phyloP scores from a whole-genome alignment of 768 basidiomycete genomes.

The Trametes elegans region DNA sequence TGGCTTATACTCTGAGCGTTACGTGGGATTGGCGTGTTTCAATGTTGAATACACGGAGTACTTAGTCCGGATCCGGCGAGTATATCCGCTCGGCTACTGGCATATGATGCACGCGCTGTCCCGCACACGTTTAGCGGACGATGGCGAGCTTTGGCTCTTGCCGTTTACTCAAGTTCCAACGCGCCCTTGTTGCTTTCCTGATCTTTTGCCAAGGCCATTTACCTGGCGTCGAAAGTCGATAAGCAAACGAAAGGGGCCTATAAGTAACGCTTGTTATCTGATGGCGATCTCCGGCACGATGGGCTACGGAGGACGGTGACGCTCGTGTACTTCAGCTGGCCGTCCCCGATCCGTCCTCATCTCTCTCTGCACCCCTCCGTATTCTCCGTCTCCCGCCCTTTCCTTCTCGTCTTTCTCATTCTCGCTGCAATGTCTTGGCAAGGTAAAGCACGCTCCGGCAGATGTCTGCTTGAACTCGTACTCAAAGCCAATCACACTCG shows the following conservation, averaged over 20 bases:
- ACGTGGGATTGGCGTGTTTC: no score
- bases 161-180: no score
- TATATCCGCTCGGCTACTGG: no score
- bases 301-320: conserved; percentile 10
- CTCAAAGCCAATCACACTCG: background rate
- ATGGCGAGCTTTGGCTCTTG: no score
- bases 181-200: background rate
- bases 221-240: background rate
- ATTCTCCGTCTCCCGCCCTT: conserved; percentile 6
- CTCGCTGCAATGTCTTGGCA: conserved; percentile 65
- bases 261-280: conserved; percentile 19
- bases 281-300: conserved; percentile 25
- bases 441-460: conserved; percentile 36
- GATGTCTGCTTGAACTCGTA: background rate
- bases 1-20: no score
- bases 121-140: no score
- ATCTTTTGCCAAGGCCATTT: background rate
- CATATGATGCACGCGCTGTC: background rate
- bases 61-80: no score
- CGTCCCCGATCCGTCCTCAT: conserved; percentile 10
- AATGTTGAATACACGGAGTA: no score
- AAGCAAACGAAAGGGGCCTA: background rate
- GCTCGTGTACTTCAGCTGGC: conserved; percentile 3
- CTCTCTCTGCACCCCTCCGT: conserved; percentile 10
- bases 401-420: conserved; percentile 8